phyloP scores from a whole-genome alignment of 2,329 filamentous ascomycete species.

The Pseudogymnoascus sp. region DNA sequence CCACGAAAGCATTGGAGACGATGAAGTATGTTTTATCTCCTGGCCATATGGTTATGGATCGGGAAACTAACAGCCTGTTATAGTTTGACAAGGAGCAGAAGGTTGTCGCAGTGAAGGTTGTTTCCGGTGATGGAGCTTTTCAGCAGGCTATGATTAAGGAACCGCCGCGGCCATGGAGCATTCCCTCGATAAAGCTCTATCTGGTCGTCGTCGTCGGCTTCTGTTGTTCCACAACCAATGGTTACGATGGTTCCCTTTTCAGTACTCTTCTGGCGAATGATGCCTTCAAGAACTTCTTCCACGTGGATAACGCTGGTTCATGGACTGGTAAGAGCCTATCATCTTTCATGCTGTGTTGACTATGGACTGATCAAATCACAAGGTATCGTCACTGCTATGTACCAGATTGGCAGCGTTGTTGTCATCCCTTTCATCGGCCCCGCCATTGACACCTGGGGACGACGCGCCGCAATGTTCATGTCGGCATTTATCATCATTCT shows the following conservation, averaged over 20 bases:
- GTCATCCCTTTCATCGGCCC: slow-evolving; percentile 38
- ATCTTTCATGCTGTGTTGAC: background rate
- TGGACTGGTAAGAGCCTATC: slow-evolving; percentile 32
- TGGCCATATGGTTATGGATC: too few species aligned
- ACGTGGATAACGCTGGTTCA: slow-evolving; percentile 37
- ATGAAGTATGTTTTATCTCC: background rate
- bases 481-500: slow-evolving; percentile 44
- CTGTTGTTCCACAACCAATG: slow-evolving; percentile 44
- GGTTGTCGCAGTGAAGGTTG: slow-evolving; percentile 34
- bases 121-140: slow-evolving; percentile 46
- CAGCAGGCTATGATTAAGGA: slow-evolving; percentile 49
- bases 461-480: slow-evolving; percentile 48
- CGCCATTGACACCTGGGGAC: slow-evolving; percentile 37
- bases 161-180: slow-evolving; percentile 37
- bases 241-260: slow-evolving; percentile 43
- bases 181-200: slow-evolving; percentile 36
- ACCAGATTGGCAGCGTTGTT: slow-evolving; percentile 39
- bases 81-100: background rate
- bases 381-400: slow-evolving; percentile 43
- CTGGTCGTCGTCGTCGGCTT: slow-evolving; percentile 40
- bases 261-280: slow-evolving; percentile 41
- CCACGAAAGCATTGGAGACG: background rate
- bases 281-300: slow-evolving; percentile 35
- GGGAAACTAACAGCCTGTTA: background rate
- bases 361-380: background rate